Base-by-base conservation (phyloP, 2,329 filamentous ascomycete species). In the Boeremia lycopersici region DNA sequence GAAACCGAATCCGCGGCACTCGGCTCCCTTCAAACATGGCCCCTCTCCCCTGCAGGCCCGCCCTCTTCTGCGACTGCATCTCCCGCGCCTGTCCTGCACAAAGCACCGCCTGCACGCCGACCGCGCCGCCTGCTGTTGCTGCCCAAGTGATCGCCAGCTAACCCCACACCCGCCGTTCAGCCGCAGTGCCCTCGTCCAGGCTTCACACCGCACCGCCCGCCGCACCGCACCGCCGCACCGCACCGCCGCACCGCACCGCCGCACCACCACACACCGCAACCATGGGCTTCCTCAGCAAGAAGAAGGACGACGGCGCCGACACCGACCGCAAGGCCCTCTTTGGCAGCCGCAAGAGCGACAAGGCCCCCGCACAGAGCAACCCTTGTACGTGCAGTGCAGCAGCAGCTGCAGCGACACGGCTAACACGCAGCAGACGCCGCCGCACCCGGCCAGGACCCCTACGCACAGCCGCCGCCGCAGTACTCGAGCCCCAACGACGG, bases 311-410 rank as follows among this genome's bases (percentile, higher is more conserved):
- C 60, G 80, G 82, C 41, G 82, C 82, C 60, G 80, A 82, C 40
- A 82, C 82, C 60, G 80, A 78, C 70, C 82, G 84, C 71, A 77
- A 76, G 52, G 82, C 83, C n/a, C 81, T 87, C 29, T 87, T 87
- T 64, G 83, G 84, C 60, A 77, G 77, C 61, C 77, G 81, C 60
- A 85, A 77, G 57, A 48, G 50, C 50, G 68, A 70, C 62, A 84
- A 84, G 70, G 48, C 48, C 7, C 25, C 53, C 11, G 25, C 53
- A 19, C 42, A 47, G 36, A 56, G 53, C 48, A 56, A 56, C 43
- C 53, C 53, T 40, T 56, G 53, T 56, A 56, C 4, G 48, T 40
- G 5, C 17, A 17, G 8, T 13, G 48, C 38, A 86, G 35, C 8
- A 5, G 9, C 86, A 2, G 41, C 28, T 2, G 26, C 41, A n/a